These are phyloP conservation scores for Neofusicoccum cordaticola DNA, from an alignment of 2,329 filamentous ascomycete genomes.

Conservation along the genomic window DNA sequence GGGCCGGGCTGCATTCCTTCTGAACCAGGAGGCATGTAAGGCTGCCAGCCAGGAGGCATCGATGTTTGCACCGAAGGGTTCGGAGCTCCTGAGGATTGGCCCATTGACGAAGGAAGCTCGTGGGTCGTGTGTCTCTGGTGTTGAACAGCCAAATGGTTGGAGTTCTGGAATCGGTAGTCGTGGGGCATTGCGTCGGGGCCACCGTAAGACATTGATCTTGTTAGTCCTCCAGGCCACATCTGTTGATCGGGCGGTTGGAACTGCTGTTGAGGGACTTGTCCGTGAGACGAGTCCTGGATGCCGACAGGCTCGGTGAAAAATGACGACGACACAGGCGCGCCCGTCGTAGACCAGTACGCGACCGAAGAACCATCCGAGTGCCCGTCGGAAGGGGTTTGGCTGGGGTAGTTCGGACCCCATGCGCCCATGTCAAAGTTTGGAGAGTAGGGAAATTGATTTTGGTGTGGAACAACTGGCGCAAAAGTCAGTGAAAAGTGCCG, in stretches of 20 bases:
- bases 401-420: background rate
- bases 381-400: conserved; percentile 7
- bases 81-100: background rate
- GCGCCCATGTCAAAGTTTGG: conserved; percentile 9
- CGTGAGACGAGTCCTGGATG: conserved; percentile 30
- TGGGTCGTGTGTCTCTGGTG: background rate
- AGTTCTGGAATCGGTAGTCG: conserved; percentile 24
- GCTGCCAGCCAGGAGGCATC: conserved; percentile 3
- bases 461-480: conserved; percentile 30
- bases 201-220: conserved; percentile 40
- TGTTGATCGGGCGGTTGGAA: conserved; percentile 27
- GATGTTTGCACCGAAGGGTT: background rate
- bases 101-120: background rate
- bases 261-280: conserved; percentile 36
- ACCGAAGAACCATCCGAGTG: conserved; percentile 11
- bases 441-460: conserved; percentile 35
- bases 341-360: conserved; percentile 26
- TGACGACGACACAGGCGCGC: conserved; percentile 32
- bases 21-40: background rate
- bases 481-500: conserved; percentile 18
- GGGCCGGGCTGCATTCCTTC: conserved; percentile 7
- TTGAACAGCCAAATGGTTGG: background rate
- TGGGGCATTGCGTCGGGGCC: conserved; percentile 37
- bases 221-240: conserved; percentile 30
- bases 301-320: conserved; percentile 33